Percentiles rank a stretch among this genome's conserved stretches.
These are phyloP conservation scores for Salvia splendens DNA, from an alignment of 257 asterid species.

Conservation along the genomic window DNA sequence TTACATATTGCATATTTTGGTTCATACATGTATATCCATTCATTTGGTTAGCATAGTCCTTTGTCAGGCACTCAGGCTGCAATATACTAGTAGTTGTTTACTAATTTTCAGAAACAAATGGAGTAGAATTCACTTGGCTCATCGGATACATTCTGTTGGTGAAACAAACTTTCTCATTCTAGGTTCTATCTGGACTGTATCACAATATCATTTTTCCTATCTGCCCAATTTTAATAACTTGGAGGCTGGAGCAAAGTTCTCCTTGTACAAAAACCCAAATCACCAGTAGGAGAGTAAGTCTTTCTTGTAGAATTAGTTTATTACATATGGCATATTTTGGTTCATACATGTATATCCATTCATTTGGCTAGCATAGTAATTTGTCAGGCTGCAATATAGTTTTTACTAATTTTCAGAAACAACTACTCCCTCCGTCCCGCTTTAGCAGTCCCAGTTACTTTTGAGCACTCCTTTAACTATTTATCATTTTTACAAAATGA, in stretches of 20 bases:
- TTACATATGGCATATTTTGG: not conserved
- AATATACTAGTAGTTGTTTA: not conserved
- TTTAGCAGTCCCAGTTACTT: no score
- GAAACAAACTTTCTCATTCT: not conserved
- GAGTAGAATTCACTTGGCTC: not conserved
- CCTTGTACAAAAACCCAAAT: not conserved
- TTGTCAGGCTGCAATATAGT: not conserved
- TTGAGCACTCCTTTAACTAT: no score
- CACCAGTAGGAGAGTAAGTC: constrained; percentile 33
- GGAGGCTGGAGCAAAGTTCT: constrained; percentile 6
- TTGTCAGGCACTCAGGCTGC: not conserved
- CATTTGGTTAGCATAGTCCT: constrained; percentile 3
- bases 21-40: not conserved
- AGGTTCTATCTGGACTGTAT: not conserved
- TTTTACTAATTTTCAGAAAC: not conserved
- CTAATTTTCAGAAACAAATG: not conserved
- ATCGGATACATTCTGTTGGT: not conserved
- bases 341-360: not conserved
- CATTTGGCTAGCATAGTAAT: not conserved
- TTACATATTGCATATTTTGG: not conserved
- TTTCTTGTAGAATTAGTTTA: constrained; percentile 3
- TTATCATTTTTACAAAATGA: no score
- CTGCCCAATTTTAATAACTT: not conserved
- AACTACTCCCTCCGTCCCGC: no score
- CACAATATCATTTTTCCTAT: not conserved